These are phyloP conservation scores for Trichoderma koningii DNA, from an alignment of 2,329 filamentous ascomycete species.

Conservation along the genomic window DNA sequence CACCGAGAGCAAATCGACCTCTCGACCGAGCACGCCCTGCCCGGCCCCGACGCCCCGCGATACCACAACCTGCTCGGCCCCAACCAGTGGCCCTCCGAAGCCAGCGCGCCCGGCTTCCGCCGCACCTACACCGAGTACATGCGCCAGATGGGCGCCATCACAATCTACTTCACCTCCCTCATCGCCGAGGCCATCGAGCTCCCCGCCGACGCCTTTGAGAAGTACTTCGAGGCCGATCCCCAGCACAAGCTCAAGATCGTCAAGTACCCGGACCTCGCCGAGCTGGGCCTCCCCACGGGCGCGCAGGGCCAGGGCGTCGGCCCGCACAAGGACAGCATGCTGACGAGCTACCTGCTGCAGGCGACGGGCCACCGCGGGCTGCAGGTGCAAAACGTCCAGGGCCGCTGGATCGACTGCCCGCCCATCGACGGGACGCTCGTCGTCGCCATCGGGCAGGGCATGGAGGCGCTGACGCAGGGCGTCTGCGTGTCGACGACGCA, in stretches of 20 bases:
- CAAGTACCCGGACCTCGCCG: slow-evolving; percentile 75
- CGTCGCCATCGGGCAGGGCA: slow-evolving; percentile 82
- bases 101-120: slow-evolving; percentile 67
- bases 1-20: slow-evolving; percentile 87
- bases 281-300: slow-evolving; percentile 52
- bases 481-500: slow-evolving; percentile 84
- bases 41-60: slow-evolving; percentile 61
- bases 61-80: slow-evolving; percentile 78
- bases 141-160: slow-evolving; percentile 69
- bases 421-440: slow-evolving; percentile 77
- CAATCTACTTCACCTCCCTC: slow-evolving; percentile 72
- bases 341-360: slow-evolving; percentile 79
- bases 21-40: slow-evolving; percentile 73
- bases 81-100: slow-evolving; percentile 74
- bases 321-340: slow-evolving; percentile 84
- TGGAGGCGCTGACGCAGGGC: slow-evolving; percentile 81
- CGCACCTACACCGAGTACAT: slow-evolving; percentile 74
- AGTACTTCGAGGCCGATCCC: slow-evolving; percentile 72
- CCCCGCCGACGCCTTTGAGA: slow-evolving; percentile 67
- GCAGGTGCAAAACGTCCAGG: slow-evolving; percentile 78
- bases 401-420: slow-evolving; percentile 80
- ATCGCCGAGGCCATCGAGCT: slow-evolving; percentile 83
- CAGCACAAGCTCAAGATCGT: slow-evolving; percentile 92
- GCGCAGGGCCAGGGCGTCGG: slow-evolving; percentile 64
- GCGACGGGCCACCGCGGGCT: slow-evolving; percentile 73